Conservation (phyloP, 169 alveolate species). For the Plasmodium blacklocki region DNA sequence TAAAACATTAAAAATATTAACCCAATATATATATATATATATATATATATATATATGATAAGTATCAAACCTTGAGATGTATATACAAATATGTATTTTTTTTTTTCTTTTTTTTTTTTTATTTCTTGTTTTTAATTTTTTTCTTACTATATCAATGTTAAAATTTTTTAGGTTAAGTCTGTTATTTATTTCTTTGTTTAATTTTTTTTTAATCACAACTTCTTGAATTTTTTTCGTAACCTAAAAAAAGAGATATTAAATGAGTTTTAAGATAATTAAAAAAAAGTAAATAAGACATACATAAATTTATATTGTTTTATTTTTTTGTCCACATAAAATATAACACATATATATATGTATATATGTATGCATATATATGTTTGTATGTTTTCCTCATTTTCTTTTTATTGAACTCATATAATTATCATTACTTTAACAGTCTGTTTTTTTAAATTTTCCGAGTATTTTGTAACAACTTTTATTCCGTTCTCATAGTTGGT, state of each 20-base stretch:
- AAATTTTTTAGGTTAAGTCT: constrained; percentile 80
- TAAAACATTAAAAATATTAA: not conserved
- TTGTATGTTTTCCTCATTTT: no score
- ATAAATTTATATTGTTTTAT: no score
- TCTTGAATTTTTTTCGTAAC: constrained; percentile 85
- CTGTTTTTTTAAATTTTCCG: constrained; percentile 84
- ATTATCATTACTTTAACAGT: constrained; percentile 84
- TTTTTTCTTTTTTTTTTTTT: constrained; percentile 22
- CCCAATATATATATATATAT: no score
- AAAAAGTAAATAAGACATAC: not conserved
- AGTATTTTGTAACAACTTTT: constrained; percentile 84
- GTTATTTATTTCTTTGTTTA: constrained; percentile 80
- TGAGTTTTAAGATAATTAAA: not conserved
- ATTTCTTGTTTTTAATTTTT: constrained; percentile 78
- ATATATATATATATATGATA: no score
- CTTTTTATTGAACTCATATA: not conserved
- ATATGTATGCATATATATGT: not conserved
- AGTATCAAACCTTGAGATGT: no score
- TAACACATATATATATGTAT: no score
- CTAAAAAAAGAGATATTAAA: constrained; percentile 65
- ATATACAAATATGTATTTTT: constrained; percentile 78
- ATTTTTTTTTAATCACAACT: constrained; percentile 74
- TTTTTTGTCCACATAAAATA: no score
- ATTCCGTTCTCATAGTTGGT: constrained; percentile 85
- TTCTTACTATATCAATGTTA: constrained; percentile 77